Evolutionary conservation across 2,329 filamentous ascomycete species (phyloP).

Genomic region (Lachnellula arida): DNA sequence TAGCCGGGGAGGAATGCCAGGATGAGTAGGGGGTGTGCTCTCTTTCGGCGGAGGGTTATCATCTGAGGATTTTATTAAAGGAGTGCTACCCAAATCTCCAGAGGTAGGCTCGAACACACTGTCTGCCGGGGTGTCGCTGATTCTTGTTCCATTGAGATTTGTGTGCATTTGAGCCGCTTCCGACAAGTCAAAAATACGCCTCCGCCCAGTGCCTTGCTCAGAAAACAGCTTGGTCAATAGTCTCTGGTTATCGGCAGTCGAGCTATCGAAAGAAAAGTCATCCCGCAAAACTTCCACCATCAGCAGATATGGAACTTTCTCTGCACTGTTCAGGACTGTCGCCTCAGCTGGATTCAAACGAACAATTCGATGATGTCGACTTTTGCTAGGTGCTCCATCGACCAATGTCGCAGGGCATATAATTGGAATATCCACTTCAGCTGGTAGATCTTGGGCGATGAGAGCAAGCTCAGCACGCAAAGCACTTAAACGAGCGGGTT

Average conservation of each 20-base stretch:
- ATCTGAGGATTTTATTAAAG: conserved; percentile 57
- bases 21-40: conserved; percentile 27
- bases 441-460: conserved; percentile 74
- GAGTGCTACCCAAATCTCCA: conserved; percentile 72
- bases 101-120: conserved; percentile 81
- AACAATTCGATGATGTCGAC: conserved; percentile 77
- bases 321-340: conserved; percentile 80
- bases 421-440: conserved; percentile 78
- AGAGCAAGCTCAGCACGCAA: conserved; percentile 75
- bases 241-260: conserved; percentile 66
- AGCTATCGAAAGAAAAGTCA: conserved; percentile 78
- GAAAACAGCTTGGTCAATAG: conserved; percentile 54
- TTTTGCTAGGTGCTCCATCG: conserved; percentile 68
- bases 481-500: conserved; percentile 74
- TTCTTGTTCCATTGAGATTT: conserved; percentile 36
- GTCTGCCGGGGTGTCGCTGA: conserved; percentile 42
- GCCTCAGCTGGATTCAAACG: conserved; percentile 79
- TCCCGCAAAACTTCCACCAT: conserved; percentile 81
- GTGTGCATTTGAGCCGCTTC: conserved; percentile 52
- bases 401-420: conserved; percentile 73
- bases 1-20: conserved; percentile 45
- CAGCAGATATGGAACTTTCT: conserved; percentile 78
- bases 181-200: conserved; percentile 63
- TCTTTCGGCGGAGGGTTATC: conserved; percentile 40
- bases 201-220: conserved; percentile 49